Base-by-base conservation (phyloP, 164 flowering plant genomes). In the Protea cynaroides region DNA sequence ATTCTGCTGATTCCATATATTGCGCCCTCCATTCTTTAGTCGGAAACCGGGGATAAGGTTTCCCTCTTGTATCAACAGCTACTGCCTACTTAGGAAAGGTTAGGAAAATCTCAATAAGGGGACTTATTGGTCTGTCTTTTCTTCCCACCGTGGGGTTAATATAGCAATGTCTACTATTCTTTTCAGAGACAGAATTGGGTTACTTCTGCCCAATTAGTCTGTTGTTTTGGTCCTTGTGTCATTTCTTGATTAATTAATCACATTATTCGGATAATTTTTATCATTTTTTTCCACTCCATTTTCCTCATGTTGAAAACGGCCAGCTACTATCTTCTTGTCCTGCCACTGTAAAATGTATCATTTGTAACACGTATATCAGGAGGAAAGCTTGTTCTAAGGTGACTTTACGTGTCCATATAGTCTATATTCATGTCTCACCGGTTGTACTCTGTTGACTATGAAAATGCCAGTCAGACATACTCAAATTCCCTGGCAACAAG, bases 61-160 rank as follows among this genome's bases (percentile, higher is more conserved):
- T 75, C 80, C 73, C 67, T 24, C 61, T 58, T 81, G 89, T 82
- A 78, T 77, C 80, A 75, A 75, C 75, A 68, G 71, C 76, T 57
- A 64, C 69, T 63, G 55, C 69, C 71, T 70, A 61, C 63, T 61
- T 79, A 78, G 78, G 3, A 40, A 14, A 65, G 52, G 67, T 59
- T 62, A 65, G 61, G 74, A 71, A 67, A 73, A 58, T 62, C 65
- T 63, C 59, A 79, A 82, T 78, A 82, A 78, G 59, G 67, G 62
- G 73, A 74, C 71, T 70, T 69, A 76, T 71, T 71, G 65, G 56
- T 66, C 74, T 77, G 62, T 63, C 57, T 25, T 46, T 54, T 54
- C 14, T 52, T 24, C 65, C 72, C 64, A 40, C 54, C 13, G 47
- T 64, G 65, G 66, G 66, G 77, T 65, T 67, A 55, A 64, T 59